These are phyloP conservation scores for Eucalyptus cloeziana DNA, from an alignment of 345 rosid genomes.

Conservation along the genomic window DNA sequence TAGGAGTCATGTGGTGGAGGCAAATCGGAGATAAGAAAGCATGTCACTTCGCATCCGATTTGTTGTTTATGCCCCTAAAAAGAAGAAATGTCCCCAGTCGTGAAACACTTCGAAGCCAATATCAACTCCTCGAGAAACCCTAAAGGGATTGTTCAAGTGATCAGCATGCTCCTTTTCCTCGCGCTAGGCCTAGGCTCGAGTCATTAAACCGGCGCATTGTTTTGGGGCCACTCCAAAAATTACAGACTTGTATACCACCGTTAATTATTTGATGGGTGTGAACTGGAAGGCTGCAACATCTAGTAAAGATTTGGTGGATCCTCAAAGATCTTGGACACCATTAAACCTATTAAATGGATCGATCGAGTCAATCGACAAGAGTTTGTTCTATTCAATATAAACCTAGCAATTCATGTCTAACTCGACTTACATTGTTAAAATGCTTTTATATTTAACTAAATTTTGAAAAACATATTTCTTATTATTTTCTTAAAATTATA, in stretches of 20 bases:
- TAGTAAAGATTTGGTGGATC: background rate
- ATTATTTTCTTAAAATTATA: too few relatives aligned
- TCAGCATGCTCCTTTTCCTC: background rate
- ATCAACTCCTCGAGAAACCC: background rate
- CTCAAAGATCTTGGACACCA: background rate
- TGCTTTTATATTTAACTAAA: too few relatives aligned
- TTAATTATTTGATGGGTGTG: background rate
- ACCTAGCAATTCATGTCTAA: fast-evolving
- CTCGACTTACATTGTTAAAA: fast-evolving
- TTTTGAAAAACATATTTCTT: too few relatives aligned
- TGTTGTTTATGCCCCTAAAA: background rate
- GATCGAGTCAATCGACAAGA: fast-evolving
- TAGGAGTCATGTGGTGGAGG: background rate
- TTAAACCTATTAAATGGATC: background rate
- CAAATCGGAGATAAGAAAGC: background rate
- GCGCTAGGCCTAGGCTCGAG: fast-evolving
- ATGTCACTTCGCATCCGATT: background rate
- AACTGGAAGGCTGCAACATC: background rate
- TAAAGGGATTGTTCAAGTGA: background rate
- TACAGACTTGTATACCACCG: background rate
- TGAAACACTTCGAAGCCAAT: background rate
- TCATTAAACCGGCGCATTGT: background rate
- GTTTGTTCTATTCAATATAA: too few relatives aligned
- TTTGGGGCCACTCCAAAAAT: background rate
- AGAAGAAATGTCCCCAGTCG: background rate